Evolutionary conservation across 2,329 filamentous ascomycete species (phyloP).

Genomic region (Colletotrichum tamarilloi): DNA sequence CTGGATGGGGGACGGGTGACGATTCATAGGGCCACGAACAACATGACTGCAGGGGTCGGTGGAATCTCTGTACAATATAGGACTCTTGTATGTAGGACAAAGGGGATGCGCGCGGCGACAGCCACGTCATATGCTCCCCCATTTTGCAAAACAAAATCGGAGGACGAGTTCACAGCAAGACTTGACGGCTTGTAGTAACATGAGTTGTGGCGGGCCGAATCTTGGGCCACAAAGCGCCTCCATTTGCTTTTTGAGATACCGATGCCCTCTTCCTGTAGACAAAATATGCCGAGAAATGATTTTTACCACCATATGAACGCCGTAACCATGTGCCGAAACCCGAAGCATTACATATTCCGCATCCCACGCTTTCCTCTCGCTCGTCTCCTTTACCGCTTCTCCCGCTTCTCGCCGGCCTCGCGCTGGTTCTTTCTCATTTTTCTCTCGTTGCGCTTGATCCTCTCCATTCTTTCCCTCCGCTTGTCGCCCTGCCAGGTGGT

Average conservation of each 20-base stretch:
- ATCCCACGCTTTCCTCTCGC: neutral
- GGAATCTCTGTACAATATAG: conserved; percentile 31
- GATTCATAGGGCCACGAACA: conserved; percentile 23
- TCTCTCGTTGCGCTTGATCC: conserved; percentile 76
- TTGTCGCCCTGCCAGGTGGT: conserved; percentile 71
- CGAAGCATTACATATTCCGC: conserved; percentile 23
- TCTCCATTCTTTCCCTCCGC: conserved; percentile 74
- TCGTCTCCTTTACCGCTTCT: conserved; percentile 38
- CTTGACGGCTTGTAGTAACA: neutral
- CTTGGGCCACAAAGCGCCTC: conserved; percentile 10
- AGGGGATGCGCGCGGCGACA: neutral
- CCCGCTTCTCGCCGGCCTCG: conserved; percentile 45
- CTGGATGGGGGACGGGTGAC: conserved; percentile 4
- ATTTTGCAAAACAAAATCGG: neutral
- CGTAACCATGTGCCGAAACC: conserved; percentile 28
- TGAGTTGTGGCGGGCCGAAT: conserved; percentile 5
- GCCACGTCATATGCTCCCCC: neutral
- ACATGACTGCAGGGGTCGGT: conserved; percentile 16
- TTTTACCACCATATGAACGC: conserved; percentile 32
- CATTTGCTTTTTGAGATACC: conserved; percentile 25
- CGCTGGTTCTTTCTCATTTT: conserved; percentile 75
- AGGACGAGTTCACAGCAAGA: conserved; percentile 12
- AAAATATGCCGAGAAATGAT: conserved; percentile 23
- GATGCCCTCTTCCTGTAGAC: neutral
- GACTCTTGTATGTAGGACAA: conserved; percentile 19